Evolutionary conservation across 768 basidiomycete genomes (phyloP).

Genomic region (Cubamyces lactineus): DNA sequence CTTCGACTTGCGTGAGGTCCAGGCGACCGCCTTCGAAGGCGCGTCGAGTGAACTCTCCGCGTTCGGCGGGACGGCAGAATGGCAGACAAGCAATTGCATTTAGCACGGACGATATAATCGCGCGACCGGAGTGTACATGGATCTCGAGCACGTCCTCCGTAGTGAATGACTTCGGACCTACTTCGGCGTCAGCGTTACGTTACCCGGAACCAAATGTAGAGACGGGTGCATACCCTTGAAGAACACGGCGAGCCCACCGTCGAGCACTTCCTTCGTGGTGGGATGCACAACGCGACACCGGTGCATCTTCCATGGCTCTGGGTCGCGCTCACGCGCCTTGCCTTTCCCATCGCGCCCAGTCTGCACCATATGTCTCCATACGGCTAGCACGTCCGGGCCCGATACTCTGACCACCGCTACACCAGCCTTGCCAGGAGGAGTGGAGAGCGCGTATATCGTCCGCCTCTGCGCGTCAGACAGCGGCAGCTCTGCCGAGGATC

Average conservation of each 20-base stretch:
- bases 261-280: conserved; percentile 59
- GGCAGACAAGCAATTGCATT: conserved; percentile 62
- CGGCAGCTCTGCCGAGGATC: conserved; percentile 20
- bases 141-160: conserved; percentile 82
- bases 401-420: conserved; percentile 84
- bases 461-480: conserved; percentile 57
- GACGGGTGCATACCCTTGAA: conserved; percentile 61
- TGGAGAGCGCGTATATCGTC: conserved; percentile 89
- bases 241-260: conserved; percentile 81
- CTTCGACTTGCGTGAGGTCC: conserved; percentile 89
- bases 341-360: conserved; percentile 26
- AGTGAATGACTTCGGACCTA: conserved; percentile 74
- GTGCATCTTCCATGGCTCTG: conserved; percentile 68
- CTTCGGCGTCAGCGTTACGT: not conserved
- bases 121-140: conserved; percentile 86
- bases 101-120: conserved; percentile 74
- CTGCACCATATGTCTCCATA: conserved; percentile 65
- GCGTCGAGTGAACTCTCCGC: conserved; percentile 88
- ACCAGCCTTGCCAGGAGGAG: conserved; percentile 84
- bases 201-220: not conserved
- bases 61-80: conserved; percentile 74
- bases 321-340: conserved; percentile 31
- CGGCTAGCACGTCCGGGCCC: conserved; percentile 67
- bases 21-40: conserved; percentile 81
- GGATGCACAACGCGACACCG: conserved; percentile 73